Percentiles rank a stretch among this genome's conserved stretches.
phyloP scores from a whole-genome alignment of 371 early-diverging fungal genomes.

The Actinomortierella wolfii region DNA sequence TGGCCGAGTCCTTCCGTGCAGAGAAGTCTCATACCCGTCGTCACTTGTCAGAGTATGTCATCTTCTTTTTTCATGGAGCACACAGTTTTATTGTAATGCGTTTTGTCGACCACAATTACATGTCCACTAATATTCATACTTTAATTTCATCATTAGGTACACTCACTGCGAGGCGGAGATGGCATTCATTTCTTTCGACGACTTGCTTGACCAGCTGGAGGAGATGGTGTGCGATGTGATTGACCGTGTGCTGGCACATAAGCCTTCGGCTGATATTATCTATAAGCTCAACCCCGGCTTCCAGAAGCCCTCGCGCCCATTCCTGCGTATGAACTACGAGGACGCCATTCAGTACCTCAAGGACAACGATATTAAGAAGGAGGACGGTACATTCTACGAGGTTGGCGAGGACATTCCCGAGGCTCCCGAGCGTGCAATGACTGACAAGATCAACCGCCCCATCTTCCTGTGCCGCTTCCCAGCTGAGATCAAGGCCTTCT shows the following conservation, averaged over 20 bases:
- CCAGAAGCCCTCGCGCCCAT: slow-evolving; percentile 86
- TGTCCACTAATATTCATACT: slow-evolving; percentile 2
- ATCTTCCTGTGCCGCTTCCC: slow-evolving; percentile 98
- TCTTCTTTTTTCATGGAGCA: background rate
- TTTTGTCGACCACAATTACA: background rate
- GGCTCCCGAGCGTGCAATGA: slow-evolving; percentile 98
- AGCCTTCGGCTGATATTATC: slow-evolving; percentile 76
- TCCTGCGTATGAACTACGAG: slow-evolving; percentile 95
- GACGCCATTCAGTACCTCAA: slow-evolving; percentile 98
- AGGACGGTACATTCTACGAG: slow-evolving; percentile 88
- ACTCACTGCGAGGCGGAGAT: slow-evolving; percentile 99
- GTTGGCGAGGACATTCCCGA: slow-evolving; percentile 99
- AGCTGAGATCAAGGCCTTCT: slow-evolving; percentile 99
- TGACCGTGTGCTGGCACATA: slow-evolving; percentile 80
- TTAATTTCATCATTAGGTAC: slow-evolving; percentile 55
- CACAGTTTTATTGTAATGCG: no score
- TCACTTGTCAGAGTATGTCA: slow-evolving; percentile 89
- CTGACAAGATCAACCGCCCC: slow-evolving; percentile 96
- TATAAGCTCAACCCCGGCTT: slow-evolving; percentile 95
- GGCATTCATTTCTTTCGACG: slow-evolving; percentile 94
- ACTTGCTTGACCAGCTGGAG: slow-evolving; percentile 92
- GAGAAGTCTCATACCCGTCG: slow-evolving; percentile 99
- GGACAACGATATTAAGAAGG: slow-evolving; percentile 90
- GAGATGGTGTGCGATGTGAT: slow-evolving; percentile 90
- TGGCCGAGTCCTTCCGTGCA: slow-evolving; percentile 99